Percentiles rank a stretch among this genome's conserved stretches.
phyloP scores from a whole-genome alignment of 2,329 filamentous ascomycete species.

The Calonectria crousiana region DNA sequence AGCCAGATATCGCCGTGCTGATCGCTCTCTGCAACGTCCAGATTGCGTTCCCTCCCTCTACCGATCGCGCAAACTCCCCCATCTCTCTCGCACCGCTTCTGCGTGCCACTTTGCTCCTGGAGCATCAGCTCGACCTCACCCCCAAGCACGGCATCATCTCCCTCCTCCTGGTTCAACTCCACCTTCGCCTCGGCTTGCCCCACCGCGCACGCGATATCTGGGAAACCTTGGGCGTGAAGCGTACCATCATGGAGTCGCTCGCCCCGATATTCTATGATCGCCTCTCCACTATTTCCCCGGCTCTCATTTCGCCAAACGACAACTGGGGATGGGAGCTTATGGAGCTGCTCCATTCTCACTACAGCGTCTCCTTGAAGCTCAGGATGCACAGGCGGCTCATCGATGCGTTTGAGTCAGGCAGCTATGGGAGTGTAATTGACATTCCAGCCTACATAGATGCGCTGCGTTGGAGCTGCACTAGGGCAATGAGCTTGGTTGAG shows the following conservation, averaged over 20 bases:
- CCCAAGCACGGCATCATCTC: constrained; percentile 61
- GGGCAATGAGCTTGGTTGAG: constrained; percentile 66
- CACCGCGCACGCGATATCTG: constrained; percentile 62
- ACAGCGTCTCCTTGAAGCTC: constrained; percentile 58
- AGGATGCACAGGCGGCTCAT: constrained; percentile 56
- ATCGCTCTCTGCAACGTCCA: constrained; percentile 51
- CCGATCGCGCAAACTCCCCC: constrained; percentile 31
- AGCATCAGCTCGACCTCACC: constrained; percentile 59
- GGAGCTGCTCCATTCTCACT: constrained; percentile 60
- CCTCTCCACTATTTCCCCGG: constrained; percentile 63
- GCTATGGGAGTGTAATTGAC: constrained; percentile 63
- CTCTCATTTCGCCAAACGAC: constrained; percentile 49
- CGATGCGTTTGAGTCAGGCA: constrained; percentile 63
- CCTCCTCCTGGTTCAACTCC: constrained; percentile 64
- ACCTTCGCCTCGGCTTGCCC: constrained; percentile 63
- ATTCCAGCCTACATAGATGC: constrained; percentile 59
- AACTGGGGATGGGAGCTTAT: constrained; percentile 51
- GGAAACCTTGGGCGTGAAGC: constrained; percentile 66
- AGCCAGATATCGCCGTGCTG: constrained; percentile 51
- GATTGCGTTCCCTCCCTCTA: constrained; percentile 44
- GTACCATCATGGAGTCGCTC: constrained; percentile 68
- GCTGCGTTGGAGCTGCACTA: constrained; percentile 63
- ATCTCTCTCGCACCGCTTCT: constrained; percentile 52
- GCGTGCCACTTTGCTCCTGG: constrained; percentile 63
- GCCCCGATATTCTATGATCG: constrained; percentile 68